Conservation (phyloP, 306 rosid genomes). For the Luffa aegyptiaca region DNA sequence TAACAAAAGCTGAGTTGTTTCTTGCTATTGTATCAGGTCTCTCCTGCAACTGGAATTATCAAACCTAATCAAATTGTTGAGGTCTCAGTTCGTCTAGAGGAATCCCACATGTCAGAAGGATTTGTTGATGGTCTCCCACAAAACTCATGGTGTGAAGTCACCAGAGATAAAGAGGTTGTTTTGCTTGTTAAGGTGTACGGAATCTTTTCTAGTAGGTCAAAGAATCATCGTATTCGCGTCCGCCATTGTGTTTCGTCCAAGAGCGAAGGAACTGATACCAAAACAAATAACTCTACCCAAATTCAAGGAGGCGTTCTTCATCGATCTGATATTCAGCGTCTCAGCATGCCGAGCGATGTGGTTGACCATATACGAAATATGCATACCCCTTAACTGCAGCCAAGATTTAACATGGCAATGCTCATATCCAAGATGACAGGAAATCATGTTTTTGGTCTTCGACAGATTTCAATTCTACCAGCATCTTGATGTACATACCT, state of each 20-base stretch:
- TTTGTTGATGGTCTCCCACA: conserved; percentile 74
- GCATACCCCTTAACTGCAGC: conserved; percentile 30
- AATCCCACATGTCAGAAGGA: conserved; percentile 61
- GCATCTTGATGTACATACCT: conserved; percentile 13
- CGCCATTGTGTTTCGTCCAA: conserved; percentile 60
- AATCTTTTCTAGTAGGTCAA: conserved; percentile 37
- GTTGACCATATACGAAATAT: conserved; percentile 53
- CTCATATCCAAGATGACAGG: not conserved
- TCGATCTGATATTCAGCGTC: conserved; percentile 66
- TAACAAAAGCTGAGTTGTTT: conserved; percentile 4
- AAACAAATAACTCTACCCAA: conserved; percentile 31
- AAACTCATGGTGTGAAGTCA: conserved; percentile 86
- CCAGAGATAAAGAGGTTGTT: conserved; percentile 73
- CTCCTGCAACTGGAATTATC: conserved; percentile 75
- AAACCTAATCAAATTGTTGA: conserved; percentile 65
- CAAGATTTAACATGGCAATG: not conserved
- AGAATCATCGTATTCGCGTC: conserved; percentile 58
- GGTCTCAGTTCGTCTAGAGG: conserved; percentile 82
- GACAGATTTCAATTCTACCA: conserved; percentile 2
- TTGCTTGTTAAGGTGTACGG: conserved; percentile 70
- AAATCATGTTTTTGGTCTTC: not conserved
- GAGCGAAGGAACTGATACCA: conserved; percentile 26
- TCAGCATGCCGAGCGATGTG: conserved; percentile 62
- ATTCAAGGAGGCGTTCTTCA: conserved; percentile 52
- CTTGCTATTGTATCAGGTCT: conserved; percentile 46